phyloP scores from a whole-genome alignment of 2,329 filamentous ascomycete genomes.

The Hymenoscyphus scutula region DNA sequence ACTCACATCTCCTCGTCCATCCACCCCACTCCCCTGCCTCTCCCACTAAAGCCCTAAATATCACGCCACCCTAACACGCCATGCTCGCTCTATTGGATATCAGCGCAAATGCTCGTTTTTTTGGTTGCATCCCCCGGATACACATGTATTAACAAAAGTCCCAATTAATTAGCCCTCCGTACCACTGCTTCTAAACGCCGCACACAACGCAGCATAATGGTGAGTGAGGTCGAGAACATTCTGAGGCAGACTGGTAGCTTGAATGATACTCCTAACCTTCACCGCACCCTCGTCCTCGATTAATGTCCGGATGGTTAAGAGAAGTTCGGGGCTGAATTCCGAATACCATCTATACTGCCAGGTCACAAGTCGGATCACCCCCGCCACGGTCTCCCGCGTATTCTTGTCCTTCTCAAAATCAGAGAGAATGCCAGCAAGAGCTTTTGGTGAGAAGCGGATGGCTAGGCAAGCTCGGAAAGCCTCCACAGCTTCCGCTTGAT shows the following conservation, averaged over 20 bases:
- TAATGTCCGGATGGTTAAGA: constrained; percentile 83
- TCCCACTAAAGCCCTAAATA: not conserved
- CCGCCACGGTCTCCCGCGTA: constrained; percentile 75
- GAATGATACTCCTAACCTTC: constrained; percentile 95
- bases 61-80: no score
- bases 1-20: not conserved
- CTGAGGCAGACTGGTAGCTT: constrained; percentile 91
- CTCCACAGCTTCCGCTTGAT: constrained; percentile 86
- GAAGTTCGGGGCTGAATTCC: constrained; percentile 91
- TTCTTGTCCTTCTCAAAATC: constrained; percentile 76
- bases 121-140: not conserved
- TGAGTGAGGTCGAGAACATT: constrained; percentile 92
- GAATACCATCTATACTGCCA: constrained; percentile 99
- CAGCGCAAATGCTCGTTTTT: no score
- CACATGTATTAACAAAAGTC: not conserved
- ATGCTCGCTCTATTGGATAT: no score
- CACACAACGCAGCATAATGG: constrained; percentile 91
- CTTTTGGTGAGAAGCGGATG: constrained; percentile 90
- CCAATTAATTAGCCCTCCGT: constrained; percentile 29
- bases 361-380: constrained; percentile 87
- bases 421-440: constrained; percentile 78
- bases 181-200: constrained; percentile 90
- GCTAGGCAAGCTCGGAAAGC: constrained; percentile 86
- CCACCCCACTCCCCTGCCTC: no score
- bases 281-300: constrained; percentile 98